These are phyloP conservation scores for Eimeria brunetti DNA, from an alignment of 169 alveolate species.

Conservation along the genomic window DNA sequence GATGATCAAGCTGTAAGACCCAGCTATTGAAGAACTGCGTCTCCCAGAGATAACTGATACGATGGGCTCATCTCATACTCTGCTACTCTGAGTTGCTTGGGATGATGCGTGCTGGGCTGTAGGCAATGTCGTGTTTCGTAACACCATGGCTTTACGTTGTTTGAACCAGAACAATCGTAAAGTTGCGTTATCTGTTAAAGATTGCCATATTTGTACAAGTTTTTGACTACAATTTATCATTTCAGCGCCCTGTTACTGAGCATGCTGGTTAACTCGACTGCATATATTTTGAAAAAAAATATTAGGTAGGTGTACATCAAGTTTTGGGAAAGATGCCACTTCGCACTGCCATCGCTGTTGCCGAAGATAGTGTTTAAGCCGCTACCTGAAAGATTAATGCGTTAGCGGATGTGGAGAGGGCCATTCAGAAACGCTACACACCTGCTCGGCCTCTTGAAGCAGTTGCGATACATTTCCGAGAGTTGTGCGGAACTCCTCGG, in stretches of 20 bases:
- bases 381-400: slow-evolving; percentile 7
- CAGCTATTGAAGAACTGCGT: not conserved
- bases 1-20: not conserved
- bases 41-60: not conserved
- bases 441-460: slow-evolving; percentile 74
- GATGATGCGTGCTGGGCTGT: not conserved
- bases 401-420: not conserved
- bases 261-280: not conserved
- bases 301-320: slow-evolving; percentile 9
- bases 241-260: not conserved
- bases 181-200: not conserved
- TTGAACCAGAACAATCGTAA: not conserved
- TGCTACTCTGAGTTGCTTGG: not conserved
- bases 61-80: not conserved
- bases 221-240: not conserved
- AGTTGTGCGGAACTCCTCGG: slow-evolving; percentile 59
- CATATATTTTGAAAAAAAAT: not conserved
- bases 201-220: not conserved
- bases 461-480: slow-evolving; percentile 63
- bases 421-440: not conserved
- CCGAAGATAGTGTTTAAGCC: slow-evolving; percentile 26
- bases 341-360: slow-evolving; percentile 48
- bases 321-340: slow-evolving; percentile 61
- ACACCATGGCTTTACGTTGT: not conserved
- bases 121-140: not conserved